Conservation (phyloP, 1,284 basidiomycete genomes). For the Boletus smithii region DNA sequence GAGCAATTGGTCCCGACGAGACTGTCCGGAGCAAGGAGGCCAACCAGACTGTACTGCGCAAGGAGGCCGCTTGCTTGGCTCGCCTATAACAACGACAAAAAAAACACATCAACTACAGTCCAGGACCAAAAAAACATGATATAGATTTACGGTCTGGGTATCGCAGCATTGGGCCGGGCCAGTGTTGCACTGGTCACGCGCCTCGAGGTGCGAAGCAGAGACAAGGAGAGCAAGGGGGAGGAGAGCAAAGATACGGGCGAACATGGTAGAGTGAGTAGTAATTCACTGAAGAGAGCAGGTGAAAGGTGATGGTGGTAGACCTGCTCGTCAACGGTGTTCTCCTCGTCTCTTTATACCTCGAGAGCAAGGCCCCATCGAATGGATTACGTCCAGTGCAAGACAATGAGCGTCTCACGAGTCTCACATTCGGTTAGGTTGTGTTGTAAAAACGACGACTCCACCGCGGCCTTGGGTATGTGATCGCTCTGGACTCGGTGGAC, state of each 20-base stretch:
- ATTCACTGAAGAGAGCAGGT: too few relatives aligned
- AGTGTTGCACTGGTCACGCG: conserved; percentile 9
- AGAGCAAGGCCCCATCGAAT: neutral
- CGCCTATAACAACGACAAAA: too few relatives aligned
- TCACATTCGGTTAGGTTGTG: neutral
- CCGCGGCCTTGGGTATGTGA: neutral
- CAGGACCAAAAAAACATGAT: too few relatives aligned
- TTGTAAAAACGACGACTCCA: neutral
- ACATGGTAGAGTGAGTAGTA: neutral
- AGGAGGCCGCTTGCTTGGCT: too few relatives aligned
- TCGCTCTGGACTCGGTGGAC: too few relatives aligned
- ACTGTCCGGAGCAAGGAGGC: too few relatives aligned
- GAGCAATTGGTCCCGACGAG: too few relatives aligned
- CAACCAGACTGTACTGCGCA: too few relatives aligned
- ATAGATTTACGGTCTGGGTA: conserved; percentile 4
- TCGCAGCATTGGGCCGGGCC: conserved; percentile 12
- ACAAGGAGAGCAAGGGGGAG: conserved; percentile 17
- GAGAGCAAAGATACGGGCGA: conserved; percentile 4
- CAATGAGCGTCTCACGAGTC: neutral
- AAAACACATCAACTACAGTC: neutral
- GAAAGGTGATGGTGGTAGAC: neutral
- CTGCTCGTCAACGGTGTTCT: neutral
- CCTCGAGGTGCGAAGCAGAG: conserved; percentile 11
- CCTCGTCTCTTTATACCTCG: neutral
- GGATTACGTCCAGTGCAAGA: neutral